Base-by-base conservation (phyloP, 805 yeast genomes). In the Debaryomyces hansenii region DNA sequence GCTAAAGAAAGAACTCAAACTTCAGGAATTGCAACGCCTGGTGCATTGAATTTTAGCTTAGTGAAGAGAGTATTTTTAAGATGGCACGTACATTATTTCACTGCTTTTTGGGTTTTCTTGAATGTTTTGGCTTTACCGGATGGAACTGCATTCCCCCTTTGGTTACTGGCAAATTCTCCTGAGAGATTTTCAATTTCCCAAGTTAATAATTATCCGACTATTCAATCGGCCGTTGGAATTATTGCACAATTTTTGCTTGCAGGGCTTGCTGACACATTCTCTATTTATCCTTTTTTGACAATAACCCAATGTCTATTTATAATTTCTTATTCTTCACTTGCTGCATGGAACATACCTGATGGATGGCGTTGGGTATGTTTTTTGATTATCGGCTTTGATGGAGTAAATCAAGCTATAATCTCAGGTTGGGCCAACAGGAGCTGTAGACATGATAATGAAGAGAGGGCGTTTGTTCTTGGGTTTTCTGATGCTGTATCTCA, bases 391-490 rank as follows among this genome's bases (percentile, higher is more conserved):
- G 72, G 69, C 29, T 57, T 66, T 11, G 75, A 64, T 67, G 42
- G 42, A n/a, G 42, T 40, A 36, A 60, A 68, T 47, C 77, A 72
- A 57, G 62, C 72, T 3, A 60, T 70, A 38, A 66, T 72, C 12
- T 72, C 75, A 6, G 77, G 75, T 6, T 70, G 73, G 68, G 66
- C 68, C 38, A 71, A 69, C 46, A 60, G 70, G 21, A 60, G 62
- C 1, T 59, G 68, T 36, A 27, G 42, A 28, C 42, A 40, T 20
- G 42, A 40, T 28, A 40, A 40, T 11, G 42, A 40, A 40, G 42
- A 40, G 20, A 40, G 42, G 28, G 42, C 42, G 3, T 40, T 40
- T 28, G 42, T 40, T 16, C 35, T 40, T 27, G 42, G 42, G 9
- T 40, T 28, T 27, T 40, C 42, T 5, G 42, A 40, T 27, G 42